Base-by-base conservation (phyloP, 768 basidiomycete species). In the Imleria badia region DNA sequence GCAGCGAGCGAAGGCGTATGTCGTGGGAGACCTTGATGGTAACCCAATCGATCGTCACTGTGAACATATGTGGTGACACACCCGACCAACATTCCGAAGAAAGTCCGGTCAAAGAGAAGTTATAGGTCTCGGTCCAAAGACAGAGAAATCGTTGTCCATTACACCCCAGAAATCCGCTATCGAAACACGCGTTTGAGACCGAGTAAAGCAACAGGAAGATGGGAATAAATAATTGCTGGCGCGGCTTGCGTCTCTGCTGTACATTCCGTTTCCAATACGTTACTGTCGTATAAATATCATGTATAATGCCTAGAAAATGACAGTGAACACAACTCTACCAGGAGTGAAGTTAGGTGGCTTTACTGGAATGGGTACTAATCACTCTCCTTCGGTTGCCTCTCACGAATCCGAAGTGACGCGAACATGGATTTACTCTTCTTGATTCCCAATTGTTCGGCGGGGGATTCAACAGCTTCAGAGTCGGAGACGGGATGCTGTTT, bases 401-500 rank as follows among this genome's bases (percentile, higher is more conserved):
- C 55, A 14, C 60, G 57, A 19, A 48, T 42, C 23, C 59, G 60
- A 39, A 72, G 33, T n/a, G 69, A 60, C 6, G 63, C 40, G 15
- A 70, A 71, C 15, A 65, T 23, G 13, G 65, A 63, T 63, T 52
- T 66, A 29, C 66, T 70, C 55, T 70, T 70, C 54, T 38, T 63
- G 3, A 51, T 23, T 12, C 23, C 11, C 6, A 22, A 8, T 29
- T 11, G 38, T 50, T 51, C 36, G 20, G 3, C 44, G 23, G 48
- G 9, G 14, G 53, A 36, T 15, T 56, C 34, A n/a, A 31, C 41
- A 39, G 45, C 36, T 44, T 63, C 60, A 40, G 58, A 54, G 43
- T 61, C 56, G 7, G 62, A 61, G n/a, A 38, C 59, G 5, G 66
- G 65, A n/a, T 58, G 67, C 22, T 73, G 69, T 46, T 76, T 78